phyloP scores from a whole-genome alignment of 331 rosid genomes.

The Quercus tomentella region DNA sequence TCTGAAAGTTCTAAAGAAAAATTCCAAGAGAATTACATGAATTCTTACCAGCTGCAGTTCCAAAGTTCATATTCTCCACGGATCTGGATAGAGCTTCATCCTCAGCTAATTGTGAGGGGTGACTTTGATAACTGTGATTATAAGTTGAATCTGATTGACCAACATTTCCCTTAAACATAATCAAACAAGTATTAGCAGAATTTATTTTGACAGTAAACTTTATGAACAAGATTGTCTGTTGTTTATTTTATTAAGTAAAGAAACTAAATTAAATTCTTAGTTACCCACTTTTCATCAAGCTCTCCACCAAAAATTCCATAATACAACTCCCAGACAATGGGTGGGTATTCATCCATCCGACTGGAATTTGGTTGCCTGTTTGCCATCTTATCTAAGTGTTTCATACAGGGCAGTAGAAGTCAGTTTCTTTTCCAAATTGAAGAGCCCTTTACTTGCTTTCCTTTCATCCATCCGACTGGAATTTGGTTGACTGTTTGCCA shows the following conservation, averaged over 20 bases:
- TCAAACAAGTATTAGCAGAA: neutral
- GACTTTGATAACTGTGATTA: neutral
- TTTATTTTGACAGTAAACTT: neutral
- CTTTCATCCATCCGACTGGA: neutral
- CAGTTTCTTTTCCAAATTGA: neutral
- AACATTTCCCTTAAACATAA: neutral
- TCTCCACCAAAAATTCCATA: neutral
- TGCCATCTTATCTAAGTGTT: neutral
- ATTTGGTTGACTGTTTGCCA: neutral
- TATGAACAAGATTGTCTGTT: neutral
- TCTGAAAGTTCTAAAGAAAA: neutral
- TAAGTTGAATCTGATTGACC: neutral
- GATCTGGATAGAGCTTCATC: neutral
- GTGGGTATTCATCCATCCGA: neutral
- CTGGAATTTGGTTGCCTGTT: neutral
- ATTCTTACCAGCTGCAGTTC: neutral
- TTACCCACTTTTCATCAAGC: neutral
- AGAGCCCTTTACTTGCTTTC: neutral
- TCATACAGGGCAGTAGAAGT: neutral
- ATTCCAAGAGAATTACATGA: neutral
- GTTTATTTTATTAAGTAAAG: neutral
- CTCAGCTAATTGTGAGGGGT: neutral
- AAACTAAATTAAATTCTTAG: neutral
- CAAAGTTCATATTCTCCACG: neutral
- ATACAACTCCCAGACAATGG: neutral